Evolutionary conservation across 192 early-diverging fungal species (phyloP).

Genomic region (Chytriomyces sp.): DNA sequence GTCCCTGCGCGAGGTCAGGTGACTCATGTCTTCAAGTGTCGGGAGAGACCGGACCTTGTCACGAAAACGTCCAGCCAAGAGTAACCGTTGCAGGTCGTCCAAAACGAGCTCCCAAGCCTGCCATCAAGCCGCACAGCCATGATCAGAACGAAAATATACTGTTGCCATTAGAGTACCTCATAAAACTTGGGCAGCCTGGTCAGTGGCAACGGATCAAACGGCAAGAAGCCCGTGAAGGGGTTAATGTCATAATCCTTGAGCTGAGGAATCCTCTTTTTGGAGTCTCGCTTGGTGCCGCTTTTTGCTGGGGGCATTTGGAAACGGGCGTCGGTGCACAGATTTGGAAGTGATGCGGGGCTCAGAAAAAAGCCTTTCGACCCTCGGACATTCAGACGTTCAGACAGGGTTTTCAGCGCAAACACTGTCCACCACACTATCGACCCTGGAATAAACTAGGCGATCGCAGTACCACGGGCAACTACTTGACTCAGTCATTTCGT

Average conservation of each 20-base stretch:
- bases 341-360: no score
- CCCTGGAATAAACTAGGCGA: no score
- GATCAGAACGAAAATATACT: background rate
- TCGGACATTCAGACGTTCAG: no score
- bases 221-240: conserved; percentile 84
- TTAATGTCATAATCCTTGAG: conserved; percentile 77
- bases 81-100: conserved; percentile 73
- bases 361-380: no score
- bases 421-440: no score
- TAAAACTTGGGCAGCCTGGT: conserved; percentile 75
- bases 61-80: conserved; percentile 48
- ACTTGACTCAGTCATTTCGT: no score
- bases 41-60: conserved; percentile 65
- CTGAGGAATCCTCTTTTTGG: conserved; percentile 16
- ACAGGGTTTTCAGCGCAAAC: no score
- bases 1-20: conserved; percentile 66
- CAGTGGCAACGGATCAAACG: conserved; percentile 70
- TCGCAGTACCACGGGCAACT: no score
- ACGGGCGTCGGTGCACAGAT: no score
- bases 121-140: background rate
- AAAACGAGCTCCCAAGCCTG: conserved; percentile 86
- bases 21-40: conserved; percentile 60
- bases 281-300: background rate
- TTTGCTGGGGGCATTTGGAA: no score
- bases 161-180: conserved; percentile 15